These are phyloP conservation scores for Sugiyamaella sp. DNA, from an alignment of 1,139 yeast genomes.

Conservation along the genomic window DNA sequence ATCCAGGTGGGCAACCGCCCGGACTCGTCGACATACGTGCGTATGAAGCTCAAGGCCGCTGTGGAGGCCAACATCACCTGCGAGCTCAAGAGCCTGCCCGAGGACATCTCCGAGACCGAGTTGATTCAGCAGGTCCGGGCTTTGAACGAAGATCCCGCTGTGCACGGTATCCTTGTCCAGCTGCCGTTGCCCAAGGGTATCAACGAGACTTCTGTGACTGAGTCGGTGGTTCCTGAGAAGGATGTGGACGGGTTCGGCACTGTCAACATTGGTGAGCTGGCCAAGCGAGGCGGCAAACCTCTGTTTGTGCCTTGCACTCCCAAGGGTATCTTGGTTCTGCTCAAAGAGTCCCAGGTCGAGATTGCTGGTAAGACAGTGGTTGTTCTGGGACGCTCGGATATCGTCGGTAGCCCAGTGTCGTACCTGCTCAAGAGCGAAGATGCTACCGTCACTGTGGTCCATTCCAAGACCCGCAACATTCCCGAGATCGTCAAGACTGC, in stretches of 20 bases:
- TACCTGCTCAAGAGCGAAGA: conserved; percentile 74
- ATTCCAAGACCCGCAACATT: conserved; percentile 71
- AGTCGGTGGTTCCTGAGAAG: conserved; percentile 73
- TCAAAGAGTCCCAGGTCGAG: conserved; percentile 64
- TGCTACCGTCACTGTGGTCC: conserved; percentile 86
- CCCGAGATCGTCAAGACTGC: conserved; percentile 66
- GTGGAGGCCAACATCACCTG: conserved; percentile 44
- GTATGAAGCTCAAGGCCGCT: conserved; percentile 94
- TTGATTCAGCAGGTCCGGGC: conserved; percentile 59
- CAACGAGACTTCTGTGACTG: conserved; percentile 76
- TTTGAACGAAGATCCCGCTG: conserved; percentile 68
- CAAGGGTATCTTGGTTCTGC: conserved; percentile 82
- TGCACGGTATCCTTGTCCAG: conserved; percentile 91
- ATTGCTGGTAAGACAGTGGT: conserved; percentile 85
- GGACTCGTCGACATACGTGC: conserved; percentile 89
- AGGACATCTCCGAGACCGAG: conserved; percentile 44
- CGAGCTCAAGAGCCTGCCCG: conserved; percentile 41
- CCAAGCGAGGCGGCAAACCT: conserved; percentile 86
- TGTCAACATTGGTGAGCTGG: conserved; percentile 84
- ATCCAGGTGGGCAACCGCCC: conserved; percentile 90
- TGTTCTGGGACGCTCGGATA: conserved; percentile 93
- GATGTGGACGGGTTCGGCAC: conserved; percentile 98
- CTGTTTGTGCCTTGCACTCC: conserved; percentile 94
- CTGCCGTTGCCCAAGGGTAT: conserved; percentile 86
- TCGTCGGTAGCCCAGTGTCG: conserved; percentile 93